Base-by-base conservation (phyloP, 768 basidiomycete species). In the Suillus occidentalis region DNA sequence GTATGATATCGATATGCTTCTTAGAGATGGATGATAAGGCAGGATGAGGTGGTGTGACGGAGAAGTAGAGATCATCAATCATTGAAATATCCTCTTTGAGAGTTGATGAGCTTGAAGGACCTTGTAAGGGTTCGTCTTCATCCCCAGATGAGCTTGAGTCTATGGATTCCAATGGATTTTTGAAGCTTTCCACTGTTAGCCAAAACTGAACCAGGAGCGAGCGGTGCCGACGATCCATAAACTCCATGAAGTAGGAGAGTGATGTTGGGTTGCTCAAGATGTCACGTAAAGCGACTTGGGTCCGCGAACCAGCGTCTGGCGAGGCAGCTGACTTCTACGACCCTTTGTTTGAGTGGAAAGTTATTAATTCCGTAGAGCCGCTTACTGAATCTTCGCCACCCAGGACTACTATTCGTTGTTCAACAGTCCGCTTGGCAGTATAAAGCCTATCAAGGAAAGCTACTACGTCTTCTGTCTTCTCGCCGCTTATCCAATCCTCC, bases 161-260 rank as follows among this genome's bases (percentile, higher is more conserved):
- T 6, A 91, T 84, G 3, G 87, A 85, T 75, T 97, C 96, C 34
- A 99, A 78, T 0, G 97, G 97, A 69, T 97, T 94, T 79, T 98
- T 98, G 84, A 99, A 97, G 64, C 94, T 94, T 78, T 99, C 95
- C 3, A 98, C 93, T 0, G 95, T 94, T 1, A 99, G 81, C 97
- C 97, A 99, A 77, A 98, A 99, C 68, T 99, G 97, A 4, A 97
- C 94, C 12, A 94, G 86, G 14, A 93, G 72, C 14, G 95, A 92
- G 37, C 91, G 87, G 65, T 88, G 84, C 9, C 91, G 86, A 16
- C 97, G 86, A 69, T 99, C 97, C 94, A 98, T 96, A 71, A 94
- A 97, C 79, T 99, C 97, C 89, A 98, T 95, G 79, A 97, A 93
- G 74, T 97, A 97, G 2, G 93, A 94, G 3, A 99, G 84, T 0